These are phyloP conservation scores for Pichia rugopelliculosa DNA, from an alignment of 805 yeast species.

Conservation along the genomic window DNA sequence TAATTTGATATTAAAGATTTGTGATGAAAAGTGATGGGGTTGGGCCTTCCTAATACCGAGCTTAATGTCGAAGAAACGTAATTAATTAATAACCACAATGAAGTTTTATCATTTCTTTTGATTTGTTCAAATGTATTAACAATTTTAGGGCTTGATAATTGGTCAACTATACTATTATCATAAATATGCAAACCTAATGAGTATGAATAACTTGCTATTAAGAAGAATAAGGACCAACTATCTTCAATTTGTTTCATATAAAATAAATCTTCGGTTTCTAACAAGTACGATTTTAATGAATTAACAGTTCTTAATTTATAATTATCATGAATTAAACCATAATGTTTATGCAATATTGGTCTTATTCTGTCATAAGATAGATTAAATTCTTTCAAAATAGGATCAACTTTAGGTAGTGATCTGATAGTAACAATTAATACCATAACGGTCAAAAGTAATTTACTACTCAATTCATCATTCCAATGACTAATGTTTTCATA, in stretches of 20 bases:
- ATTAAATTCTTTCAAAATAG: background rate
- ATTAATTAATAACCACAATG: background rate
- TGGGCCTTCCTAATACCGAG: background rate
- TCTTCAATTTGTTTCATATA: background rate
- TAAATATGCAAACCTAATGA: background rate
- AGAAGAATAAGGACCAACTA: background rate
- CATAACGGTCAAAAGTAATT: background rate
- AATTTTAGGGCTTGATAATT: background rate
- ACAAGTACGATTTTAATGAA: background rate
- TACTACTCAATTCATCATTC: background rate
- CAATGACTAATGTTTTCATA: background rate
- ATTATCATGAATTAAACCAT: background rate
- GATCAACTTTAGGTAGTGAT: background rate
- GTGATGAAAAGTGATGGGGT: slow-evolving; percentile 16
- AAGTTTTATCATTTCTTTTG: background rate
- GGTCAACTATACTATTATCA: background rate
- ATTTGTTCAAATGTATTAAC: background rate
- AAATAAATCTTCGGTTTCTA: background rate
- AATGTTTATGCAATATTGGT: background rate
- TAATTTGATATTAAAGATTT: slow-evolving; percentile 31
- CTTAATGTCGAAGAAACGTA: background rate
- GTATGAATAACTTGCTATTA: background rate
- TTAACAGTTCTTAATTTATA: background rate
- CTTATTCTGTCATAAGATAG: background rate
- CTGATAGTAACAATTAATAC: background rate